Percentiles rank a stretch among this genome's conserved stretches.
These are phyloP conservation scores for Podaxis pistillaris DNA, from an alignment of 768 basidiomycete genomes.

Conservation along the genomic window DNA sequence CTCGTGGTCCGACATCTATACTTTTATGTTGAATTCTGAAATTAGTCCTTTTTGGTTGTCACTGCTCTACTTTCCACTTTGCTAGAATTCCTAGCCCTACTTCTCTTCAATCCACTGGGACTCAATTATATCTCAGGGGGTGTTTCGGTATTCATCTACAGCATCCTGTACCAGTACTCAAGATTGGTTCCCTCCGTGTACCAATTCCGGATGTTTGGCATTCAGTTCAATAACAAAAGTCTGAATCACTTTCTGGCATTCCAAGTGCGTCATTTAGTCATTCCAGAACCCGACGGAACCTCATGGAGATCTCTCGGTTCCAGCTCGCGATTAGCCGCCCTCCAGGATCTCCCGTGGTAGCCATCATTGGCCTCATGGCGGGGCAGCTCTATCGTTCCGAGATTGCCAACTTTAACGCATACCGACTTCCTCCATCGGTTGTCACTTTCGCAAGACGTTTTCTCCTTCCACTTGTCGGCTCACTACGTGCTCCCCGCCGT, in stretches of 20 bases:
- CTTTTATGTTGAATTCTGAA: neutral
- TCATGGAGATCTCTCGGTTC: neutral
- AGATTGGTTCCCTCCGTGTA: constrained; percentile 77
- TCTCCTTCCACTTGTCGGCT: constrained; percentile 67
- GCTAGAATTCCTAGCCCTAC: constrained; percentile 61
- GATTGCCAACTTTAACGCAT: constrained; percentile 72
- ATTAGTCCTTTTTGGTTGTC: constrained; percentile 75
- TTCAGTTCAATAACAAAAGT: constrained; percentile 75
- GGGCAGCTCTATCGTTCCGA: constrained; percentile 87
- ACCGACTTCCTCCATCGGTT: constrained; percentile 66
- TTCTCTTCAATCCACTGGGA: constrained; percentile 64
- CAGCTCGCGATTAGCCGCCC: constrained; percentile 70
- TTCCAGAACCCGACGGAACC: neutral
- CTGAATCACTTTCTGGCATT: constrained; percentile 68
- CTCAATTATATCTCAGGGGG: constrained; percentile 77
- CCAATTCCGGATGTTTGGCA: constrained; percentile 70
- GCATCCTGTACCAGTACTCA: constrained; percentile 79
- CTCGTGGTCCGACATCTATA: constrained; percentile 5
- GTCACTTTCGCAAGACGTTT: constrained; percentile 55
- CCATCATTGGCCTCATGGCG: constrained; percentile 61
- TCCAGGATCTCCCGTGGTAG: constrained; percentile 63
- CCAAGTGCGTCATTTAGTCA: constrained; percentile 48
- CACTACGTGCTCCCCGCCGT: constrained; percentile 59
- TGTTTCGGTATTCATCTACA: constrained; percentile 74
- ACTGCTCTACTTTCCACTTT: constrained; percentile 65